These are phyloP conservation scores for Boletus tylopilopsis DNA, from an alignment of 768 basidiomycete genomes.

Conservation along the genomic window DNA sequence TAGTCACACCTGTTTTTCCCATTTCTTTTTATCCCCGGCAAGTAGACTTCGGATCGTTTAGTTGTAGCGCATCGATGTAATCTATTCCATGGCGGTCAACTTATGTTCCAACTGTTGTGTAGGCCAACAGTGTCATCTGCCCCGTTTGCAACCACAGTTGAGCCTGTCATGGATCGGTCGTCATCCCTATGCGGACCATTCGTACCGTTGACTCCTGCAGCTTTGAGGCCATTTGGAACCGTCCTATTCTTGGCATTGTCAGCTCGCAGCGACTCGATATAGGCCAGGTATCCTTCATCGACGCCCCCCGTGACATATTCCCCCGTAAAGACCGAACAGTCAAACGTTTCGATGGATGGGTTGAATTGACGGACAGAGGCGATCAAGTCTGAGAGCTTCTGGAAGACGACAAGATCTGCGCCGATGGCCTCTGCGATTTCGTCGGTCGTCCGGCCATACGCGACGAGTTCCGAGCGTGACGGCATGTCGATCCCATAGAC, in stretches of 20 bases:
- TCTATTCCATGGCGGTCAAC: slow-evolving; percentile 19
- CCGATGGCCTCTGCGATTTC: slow-evolving; percentile 81
- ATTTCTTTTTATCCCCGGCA: slow-evolving; percentile 5
- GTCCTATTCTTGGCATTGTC: slow-evolving; percentile 73
- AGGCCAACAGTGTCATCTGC: slow-evolving; percentile 76
- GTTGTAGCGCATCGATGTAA: slow-evolving; percentile 2
- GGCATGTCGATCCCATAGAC: slow-evolving; percentile 99
- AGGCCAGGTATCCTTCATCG: slow-evolving; percentile 72
- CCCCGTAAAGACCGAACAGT: slow-evolving; percentile 98
- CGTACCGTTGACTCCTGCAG: slow-evolving; percentile 33
- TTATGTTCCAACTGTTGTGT: slow-evolving; percentile 63
- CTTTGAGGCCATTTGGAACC: slow-evolving; percentile 28
- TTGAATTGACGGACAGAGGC: slow-evolving; percentile 85
- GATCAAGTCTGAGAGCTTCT: slow-evolving; percentile 85
- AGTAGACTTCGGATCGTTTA: neutral
- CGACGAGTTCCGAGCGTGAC: slow-evolving; percentile 89
- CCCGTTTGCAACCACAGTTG: slow-evolving; percentile 51
- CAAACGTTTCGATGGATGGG: slow-evolving; percentile 69
- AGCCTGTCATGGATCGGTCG: slow-evolving; percentile 22
- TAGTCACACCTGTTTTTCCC: slow-evolving; percentile 1
- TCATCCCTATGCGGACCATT: slow-evolving; percentile 20
- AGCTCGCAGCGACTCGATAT: slow-evolving; percentile 72
- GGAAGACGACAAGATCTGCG: slow-evolving; percentile 95
- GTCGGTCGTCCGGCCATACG: slow-evolving; percentile 65
- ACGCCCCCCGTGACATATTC: slow-evolving; percentile 96